These are phyloP conservation scores for Astrocystis sublimbata DNA, from an alignment of 495 filamentous ascomycete species.

Conservation along the genomic window DNA sequence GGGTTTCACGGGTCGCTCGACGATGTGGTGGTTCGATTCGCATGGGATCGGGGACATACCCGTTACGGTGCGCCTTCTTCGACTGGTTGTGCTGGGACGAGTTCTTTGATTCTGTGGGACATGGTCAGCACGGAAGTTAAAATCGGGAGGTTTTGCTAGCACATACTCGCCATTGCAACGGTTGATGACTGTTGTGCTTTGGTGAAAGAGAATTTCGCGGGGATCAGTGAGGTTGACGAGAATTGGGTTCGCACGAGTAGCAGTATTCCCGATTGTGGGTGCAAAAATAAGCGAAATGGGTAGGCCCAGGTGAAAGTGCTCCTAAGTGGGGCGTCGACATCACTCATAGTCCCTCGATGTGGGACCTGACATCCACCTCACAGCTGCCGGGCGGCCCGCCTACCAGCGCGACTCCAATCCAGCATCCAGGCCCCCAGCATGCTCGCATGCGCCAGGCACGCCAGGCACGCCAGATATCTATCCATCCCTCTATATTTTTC, in stretches of 20 bases:
- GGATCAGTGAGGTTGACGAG: slow-evolving; percentile 26
- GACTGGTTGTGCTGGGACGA: slow-evolving; percentile 96
- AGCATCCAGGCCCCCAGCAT: too few species aligned
- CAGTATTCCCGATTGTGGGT: slow-evolving; percentile 33
- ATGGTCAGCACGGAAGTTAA: not conserved
- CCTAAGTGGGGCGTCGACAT: slow-evolving; percentile 6
- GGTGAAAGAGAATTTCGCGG: slow-evolving; percentile 23
- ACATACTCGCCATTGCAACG: slow-evolving; percentile 56
- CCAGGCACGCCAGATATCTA: too few species aligned
- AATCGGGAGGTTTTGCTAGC: not conserved
- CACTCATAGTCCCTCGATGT: not conserved
- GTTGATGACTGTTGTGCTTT: slow-evolving; percentile 35
- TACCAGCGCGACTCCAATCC: too few species aligned
- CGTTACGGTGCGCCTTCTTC: slow-evolving; percentile 97
- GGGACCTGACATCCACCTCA: not conserved
- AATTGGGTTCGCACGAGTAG: slow-evolving; percentile 25
- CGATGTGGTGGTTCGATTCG: slow-evolving; percentile 6
- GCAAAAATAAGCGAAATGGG: slow-evolving; percentile 37
- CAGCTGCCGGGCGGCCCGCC: too few species aligned
- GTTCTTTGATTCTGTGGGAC: slow-evolving; percentile 87
- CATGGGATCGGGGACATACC: slow-evolving; percentile 59
- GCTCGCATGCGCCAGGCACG: too few species aligned
- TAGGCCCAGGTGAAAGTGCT: not conserved
- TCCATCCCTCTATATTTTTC: too few species aligned
- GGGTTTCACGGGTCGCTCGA: too few species aligned